A percentile compares a stretch with the other conserved stretches of the same genome.
Evolutionary conservation across 192 early-diverging fungal genomes (phyloP).

Genomic region (Podila clonocystis): DNA sequence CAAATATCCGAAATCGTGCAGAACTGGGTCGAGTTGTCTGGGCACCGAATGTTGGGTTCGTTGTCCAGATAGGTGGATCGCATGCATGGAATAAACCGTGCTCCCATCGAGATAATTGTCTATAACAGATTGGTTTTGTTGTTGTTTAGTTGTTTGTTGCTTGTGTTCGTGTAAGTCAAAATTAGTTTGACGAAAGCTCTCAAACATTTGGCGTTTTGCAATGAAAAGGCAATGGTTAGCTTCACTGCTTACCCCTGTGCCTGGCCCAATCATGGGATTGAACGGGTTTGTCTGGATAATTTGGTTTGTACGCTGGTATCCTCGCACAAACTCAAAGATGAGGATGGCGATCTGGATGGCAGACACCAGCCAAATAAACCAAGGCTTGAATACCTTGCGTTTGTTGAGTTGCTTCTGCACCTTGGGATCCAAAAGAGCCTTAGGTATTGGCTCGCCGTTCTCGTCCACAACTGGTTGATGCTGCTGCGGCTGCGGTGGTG

Average conservation of each 20-base stretch:
- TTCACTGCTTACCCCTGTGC: conserved; percentile 56
- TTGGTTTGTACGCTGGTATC: conserved; percentile 65
- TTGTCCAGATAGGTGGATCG: conserved; percentile 45
- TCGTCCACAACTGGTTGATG: neutral
- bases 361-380: conserved; percentile 58
- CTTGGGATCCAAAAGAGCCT: conserved; percentile 49
- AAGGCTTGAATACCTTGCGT: conserved; percentile 38
- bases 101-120: conserved; percentile 77
- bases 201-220: no score
- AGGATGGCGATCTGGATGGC: conserved; percentile 55
- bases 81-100: conserved; percentile 87
- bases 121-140: conserved; percentile 16
- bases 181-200: no score
- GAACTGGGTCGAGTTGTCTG: conserved; percentile 13
- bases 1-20: conserved; percentile 72
- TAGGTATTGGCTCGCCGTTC: conserved; percentile 29
- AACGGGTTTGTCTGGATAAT: conserved; percentile 73
- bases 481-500: neutral
- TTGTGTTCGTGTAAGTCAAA: neutral
- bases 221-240: neutral
- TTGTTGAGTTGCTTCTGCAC: conserved; percentile 42
- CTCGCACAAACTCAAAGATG: conserved; percentile 63
- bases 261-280: conserved; percentile 88
- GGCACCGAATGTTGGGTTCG: conserved; percentile 52
- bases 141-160: neutral